Base-by-base conservation (phyloP, 73 alveolate genomes). In the Uronychia binucleata region DNA sequence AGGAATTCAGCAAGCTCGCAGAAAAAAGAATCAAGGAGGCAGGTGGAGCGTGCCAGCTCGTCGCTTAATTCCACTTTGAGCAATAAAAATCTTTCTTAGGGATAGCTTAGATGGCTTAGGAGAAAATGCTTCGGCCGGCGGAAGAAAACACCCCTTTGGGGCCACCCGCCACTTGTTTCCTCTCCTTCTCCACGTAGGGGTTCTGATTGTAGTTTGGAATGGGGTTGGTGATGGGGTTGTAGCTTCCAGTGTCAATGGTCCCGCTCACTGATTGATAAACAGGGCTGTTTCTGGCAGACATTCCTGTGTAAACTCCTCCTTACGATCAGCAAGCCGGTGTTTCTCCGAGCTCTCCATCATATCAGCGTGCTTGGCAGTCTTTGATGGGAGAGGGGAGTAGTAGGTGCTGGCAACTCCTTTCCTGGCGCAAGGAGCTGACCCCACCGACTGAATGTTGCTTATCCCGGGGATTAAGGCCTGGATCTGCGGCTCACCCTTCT, bases 21-120 rank as follows among this genome's bases (percentile, higher is more conserved):
- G 99, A 98, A 88, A 94, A 95, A 87, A 98, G 99, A 97, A 96
- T 98, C 85, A 97, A 95, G 95, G 99, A 93, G 86, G 99, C 99
- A 26, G 99, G 99, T 79, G 99, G 99, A 74, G 99, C 98, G 82
- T 93, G 98, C 90, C 96, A 95, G 78, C 98, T 98, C 88, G 87
- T 92, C 87, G 99, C 99, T 30, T 97, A 96, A 96, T 19, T 74
- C 25, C 58, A n/a, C n/a, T n/a, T 26, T 0, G 13, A 0, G 0
- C 19, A 1, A 29, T 14, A 28, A 1, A 77, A 29, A n/a, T 46
- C 67, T 46, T 46, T 46, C n/a, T n/a, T n/a, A n/a, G n/a, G n/a
- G n/a, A n/a, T n/a, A 19, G 67, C 67, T 46, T 46, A 46, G 67
- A 46, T 46, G 19, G 67, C 5, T 46, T 46, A 46, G 67, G 67